Base-by-base conservation (phyloP, 2,329 filamentous ascomycete species). In the Beauveria varroae region DNA sequence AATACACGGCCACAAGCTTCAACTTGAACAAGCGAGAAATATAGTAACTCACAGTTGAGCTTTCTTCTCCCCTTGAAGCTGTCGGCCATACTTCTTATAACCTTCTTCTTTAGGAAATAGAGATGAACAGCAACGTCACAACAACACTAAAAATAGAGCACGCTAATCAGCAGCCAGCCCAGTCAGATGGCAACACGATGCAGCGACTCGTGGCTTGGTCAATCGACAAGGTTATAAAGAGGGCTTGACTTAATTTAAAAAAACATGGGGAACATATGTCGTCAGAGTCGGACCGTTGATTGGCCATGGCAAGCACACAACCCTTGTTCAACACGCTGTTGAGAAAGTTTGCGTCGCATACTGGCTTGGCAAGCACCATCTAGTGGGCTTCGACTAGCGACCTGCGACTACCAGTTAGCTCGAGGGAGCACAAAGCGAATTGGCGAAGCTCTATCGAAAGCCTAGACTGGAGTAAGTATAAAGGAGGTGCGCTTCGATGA, bases 21-120 rank as follows among this genome's bases (percentile, higher is more conserved):
- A 26, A 40, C 5, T 6, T 22, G 20, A 26, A 26, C 4, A 41
- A 28, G 22, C 24, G 18, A 24, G 6, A 24, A 37, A 24, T 5
- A 40, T 14, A 28, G 5, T 52, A n/a, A 20, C 28, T 20, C n/a
- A 37, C 18, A n/a, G 3, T 49, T 44, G 30, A 46, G 8, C 20
- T 7, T 57, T n/a, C 9, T 41, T 2, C 7, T 40, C 14, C 34
- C 34, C 37, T 43, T 49, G 14, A n/a, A 24, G 26, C 55, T 40
- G 16, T 40, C 43, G 12, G 28, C 28, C 43, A 26, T 10, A 28
- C 30, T 28, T 37, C 34, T 51, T 51, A 46, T 16, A 43, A 58
- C 56, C 56, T 58, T 43, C 56, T 44, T 41, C 5, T 58, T 58
- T 43, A 5, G 56, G 56, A 22, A 58, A 58, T 14, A 58, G 9